These are phyloP conservation scores for Penicillium sclerotiorum DNA, from an alignment of 2,329 filamentous ascomycete species.

Conservation along the genomic window DNA sequence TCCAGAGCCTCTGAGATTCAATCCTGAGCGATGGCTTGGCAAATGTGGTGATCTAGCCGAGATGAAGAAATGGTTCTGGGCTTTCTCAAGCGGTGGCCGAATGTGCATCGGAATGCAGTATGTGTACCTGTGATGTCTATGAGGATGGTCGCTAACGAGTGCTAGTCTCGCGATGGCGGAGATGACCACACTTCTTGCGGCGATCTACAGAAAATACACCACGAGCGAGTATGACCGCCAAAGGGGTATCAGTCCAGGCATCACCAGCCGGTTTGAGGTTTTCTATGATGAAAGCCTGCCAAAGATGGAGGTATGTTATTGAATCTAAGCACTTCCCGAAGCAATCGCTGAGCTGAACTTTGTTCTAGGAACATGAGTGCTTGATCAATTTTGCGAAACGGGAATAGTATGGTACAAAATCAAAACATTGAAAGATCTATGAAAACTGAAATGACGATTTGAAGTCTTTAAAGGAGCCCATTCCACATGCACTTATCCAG, in stretches of 20 bases:
- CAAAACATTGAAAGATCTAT: no score
- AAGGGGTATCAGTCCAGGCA: conserved; percentile 25
- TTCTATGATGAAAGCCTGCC: conserved; percentile 31
- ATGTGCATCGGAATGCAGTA: conserved; percentile 46
- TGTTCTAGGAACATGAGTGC: no score
- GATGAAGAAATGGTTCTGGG: conserved; percentile 43
- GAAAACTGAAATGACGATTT: no score
- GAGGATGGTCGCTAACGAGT: background rate
- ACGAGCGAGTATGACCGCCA: conserved; percentile 34
- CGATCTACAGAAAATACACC: conserved; percentile 49
- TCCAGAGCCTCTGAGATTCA: conserved; percentile 27
- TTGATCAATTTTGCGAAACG: no score
- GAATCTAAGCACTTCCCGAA: no score
- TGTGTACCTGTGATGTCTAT: conserved; percentile 6
- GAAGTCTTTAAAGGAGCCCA: no score
- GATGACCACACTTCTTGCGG: conserved; percentile 52
- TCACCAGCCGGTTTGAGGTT: conserved; percentile 35
- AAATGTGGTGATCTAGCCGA: conserved; percentile 19
- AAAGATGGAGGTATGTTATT: conserved; percentile 16
- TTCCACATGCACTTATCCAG: no score
- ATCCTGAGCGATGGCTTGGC: conserved; percentile 37
- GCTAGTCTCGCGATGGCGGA: conserved; percentile 53
- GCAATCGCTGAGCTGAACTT: no score
- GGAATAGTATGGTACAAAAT: no score
- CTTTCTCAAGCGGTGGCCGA: conserved; percentile 44